Percentiles rank a stretch among this genome's conserved stretches.
Conservation (phyloP, 2,329 filamentous ascomycete genomes). For the Chaetomium strumarium region DNA sequence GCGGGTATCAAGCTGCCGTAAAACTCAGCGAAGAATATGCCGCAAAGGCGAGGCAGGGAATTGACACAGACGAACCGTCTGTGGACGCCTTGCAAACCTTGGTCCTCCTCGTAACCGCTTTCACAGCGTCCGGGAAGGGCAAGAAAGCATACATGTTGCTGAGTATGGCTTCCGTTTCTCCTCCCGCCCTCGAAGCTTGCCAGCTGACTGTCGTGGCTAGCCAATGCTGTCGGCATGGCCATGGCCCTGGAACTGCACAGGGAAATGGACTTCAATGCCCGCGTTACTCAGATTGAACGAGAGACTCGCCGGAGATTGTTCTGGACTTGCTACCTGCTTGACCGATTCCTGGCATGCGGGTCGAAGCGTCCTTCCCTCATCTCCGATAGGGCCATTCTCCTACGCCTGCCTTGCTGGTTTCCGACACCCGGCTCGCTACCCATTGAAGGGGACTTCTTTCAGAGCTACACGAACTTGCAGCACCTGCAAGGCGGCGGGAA, state of each 20-base stretch:
- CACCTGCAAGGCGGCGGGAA: conserved; percentile 63
- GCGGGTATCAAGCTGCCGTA: conserved; percentile 61
- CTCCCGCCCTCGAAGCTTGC: neutral
- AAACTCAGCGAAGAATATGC: conserved; percentile 68
- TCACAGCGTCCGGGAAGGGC: conserved; percentile 69
- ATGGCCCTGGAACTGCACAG: conserved; percentile 76
- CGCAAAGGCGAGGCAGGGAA: conserved; percentile 58
- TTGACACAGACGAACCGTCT: conserved; percentile 76
- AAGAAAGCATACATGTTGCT: conserved; percentile 85
- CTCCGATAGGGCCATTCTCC: conserved; percentile 66
- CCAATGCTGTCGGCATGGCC: conserved; percentile 73
- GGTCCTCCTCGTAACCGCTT: conserved; percentile 68
- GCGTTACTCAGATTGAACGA: conserved; percentile 60
- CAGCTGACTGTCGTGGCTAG: conserved; percentile 41
- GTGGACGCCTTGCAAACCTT: conserved; percentile 72
- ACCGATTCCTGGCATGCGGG: conserved; percentile 75
- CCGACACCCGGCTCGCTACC: conserved; percentile 54
- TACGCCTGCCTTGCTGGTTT: conserved; percentile 71
- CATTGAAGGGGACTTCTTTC: conserved; percentile 74
- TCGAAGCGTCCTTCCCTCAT: conserved; percentile 78
- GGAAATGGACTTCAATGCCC: conserved; percentile 59
- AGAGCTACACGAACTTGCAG: conserved; percentile 70
- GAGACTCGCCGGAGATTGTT: conserved; percentile 77
- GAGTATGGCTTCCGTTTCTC: conserved; percentile 41
- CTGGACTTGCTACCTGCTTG: conserved; percentile 83